A percentile compares a stretch with the other conserved stretches of the same genome.
phyloP scores from a whole-genome alignment of 78 protist species.

The Cavenderia fasciculata region DNA sequence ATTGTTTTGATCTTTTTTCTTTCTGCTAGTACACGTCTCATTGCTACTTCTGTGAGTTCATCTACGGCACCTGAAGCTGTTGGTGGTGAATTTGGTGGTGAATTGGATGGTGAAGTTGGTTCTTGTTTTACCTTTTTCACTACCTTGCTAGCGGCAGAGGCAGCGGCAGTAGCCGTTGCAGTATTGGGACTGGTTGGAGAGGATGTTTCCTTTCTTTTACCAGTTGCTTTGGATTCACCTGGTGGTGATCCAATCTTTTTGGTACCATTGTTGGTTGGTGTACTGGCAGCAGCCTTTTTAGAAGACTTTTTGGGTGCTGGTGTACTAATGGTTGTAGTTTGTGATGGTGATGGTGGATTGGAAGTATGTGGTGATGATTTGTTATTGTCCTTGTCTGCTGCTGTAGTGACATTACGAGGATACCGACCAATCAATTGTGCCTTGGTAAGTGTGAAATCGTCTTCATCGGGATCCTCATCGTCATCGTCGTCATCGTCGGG shows the following conservation, averaged over 20 bases:
- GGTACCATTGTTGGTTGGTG: slow-evolving; percentile 7
- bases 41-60: slow-evolving; percentile 37
- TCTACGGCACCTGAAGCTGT: background rate
- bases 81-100: slow-evolving; percentile 3
- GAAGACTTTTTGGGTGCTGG: background rate
- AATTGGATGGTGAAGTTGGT: slow-evolving; percentile 10
- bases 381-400: background rate
- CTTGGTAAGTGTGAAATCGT: slow-evolving; percentile 15
- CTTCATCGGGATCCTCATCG: slow-evolving; percentile 35
- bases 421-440: background rate
- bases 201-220: background rate
- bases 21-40: background rate
- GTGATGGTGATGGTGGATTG: background rate
- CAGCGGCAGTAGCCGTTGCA: background rate
- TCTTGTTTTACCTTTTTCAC: slow-evolving; percentile 13
- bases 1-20: slow-evolving; percentile 20
- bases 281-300: background rate
- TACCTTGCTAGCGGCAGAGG: background rate
- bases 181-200: background rate
- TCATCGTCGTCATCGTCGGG: slow-evolving; percentile 24
- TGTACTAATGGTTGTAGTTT: background rate
- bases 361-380: background rate
- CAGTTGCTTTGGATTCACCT: slow-evolving; percentile 2
- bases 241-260: slow-evolving; percentile 43
- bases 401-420: background rate